Conservation (phyloP, 768 basidiomycete species). For the Pisolithus albus region DNA sequence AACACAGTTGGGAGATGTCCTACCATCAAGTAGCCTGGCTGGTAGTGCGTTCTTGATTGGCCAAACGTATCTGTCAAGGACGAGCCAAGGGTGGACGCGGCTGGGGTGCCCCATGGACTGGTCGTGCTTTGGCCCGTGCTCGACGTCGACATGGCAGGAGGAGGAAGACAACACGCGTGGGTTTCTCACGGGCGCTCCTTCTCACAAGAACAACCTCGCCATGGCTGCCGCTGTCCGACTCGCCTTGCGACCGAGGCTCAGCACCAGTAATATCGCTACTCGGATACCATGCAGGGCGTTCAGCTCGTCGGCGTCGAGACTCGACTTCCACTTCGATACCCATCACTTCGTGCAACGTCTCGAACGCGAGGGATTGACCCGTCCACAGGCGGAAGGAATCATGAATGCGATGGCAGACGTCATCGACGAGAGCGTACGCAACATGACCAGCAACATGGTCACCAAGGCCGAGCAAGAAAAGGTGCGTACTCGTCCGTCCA, state of each 20-base stretch:
- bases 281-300: slow-evolving; percentile 16
- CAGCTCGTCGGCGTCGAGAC: slow-evolving; percentile 20
- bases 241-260: too few species aligned
- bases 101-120: slow-evolving; percentile 47
- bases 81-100: slow-evolving; percentile 38
- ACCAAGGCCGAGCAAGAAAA: slow-evolving; percentile 96
- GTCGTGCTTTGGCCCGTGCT: slow-evolving; percentile 36
- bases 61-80: slow-evolving; percentile 62
- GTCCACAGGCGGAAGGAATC: slow-evolving; percentile 92
- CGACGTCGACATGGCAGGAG: slow-evolving; percentile 24
- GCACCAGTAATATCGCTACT: too few species aligned
- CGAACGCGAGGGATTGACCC: slow-evolving; percentile 81
- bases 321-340: slow-evolving; percentile 87
- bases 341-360: slow-evolving; percentile 90
- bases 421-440: slow-evolving; percentile 92
- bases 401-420: slow-evolving; percentile 97
- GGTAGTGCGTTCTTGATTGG: slow-evolving; percentile 71
- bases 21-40: slow-evolving; percentile 77
- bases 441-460: slow-evolving; percentile 95
- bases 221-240: too few species aligned
- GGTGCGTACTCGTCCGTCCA: slow-evolving; percentile 44
- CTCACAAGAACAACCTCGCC: too few species aligned
- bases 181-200: too few species aligned
- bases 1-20: too few species aligned
- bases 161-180: not conserved